phyloP scores from a whole-genome alignment of 1,284 basidiomycete genomes.

The Malassezia arunalokei region DNA sequence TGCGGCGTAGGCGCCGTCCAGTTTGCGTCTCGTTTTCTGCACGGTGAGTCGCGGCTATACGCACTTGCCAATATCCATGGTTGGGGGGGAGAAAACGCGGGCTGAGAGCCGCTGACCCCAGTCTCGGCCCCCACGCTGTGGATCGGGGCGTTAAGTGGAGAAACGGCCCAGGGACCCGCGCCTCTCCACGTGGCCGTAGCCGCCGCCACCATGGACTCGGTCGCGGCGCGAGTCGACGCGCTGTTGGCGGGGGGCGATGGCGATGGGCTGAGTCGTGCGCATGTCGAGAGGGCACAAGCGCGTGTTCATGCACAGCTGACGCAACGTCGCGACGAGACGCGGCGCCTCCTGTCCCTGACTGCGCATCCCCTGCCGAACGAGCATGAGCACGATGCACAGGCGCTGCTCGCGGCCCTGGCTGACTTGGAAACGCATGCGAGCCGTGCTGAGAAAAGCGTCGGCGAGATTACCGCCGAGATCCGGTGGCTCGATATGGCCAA shows the following conservation, averaged over 20 bases:
- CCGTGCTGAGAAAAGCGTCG: conserved; percentile 77
- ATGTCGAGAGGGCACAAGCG: conserved; percentile 7
- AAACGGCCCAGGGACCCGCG: neutral
- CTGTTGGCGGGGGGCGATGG: neutral
- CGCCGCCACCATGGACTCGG: neutral
- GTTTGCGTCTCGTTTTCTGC: conserved; percentile 32
- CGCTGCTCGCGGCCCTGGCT: conserved; percentile 76
- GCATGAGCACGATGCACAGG: neutral
- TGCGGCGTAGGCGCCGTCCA: conserved; percentile 61
- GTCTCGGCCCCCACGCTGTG: neutral
- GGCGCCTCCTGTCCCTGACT: neutral
- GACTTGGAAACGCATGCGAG: conserved; percentile 70
- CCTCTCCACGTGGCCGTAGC: too few relatives aligned
- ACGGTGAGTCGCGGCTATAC: conserved; percentile 2
- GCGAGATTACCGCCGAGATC: conserved; percentile 90
- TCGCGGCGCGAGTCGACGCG: neutral
- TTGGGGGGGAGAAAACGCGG: conserved; percentile 3
- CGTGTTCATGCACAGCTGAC: neutral
- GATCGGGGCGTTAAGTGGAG: neutral
- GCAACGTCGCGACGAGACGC: neutral
- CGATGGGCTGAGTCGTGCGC: neutral
- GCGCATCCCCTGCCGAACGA: neutral
- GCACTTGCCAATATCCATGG: conserved; percentile 27
- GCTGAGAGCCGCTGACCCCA: neutral
- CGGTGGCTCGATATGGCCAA: conserved; percentile 88